Evolutionary conservation across 805 yeast species (phyloP), one percentile per base, ranked within the genome.

Genomic region (Wickerhamiella shivajii): DNA sequence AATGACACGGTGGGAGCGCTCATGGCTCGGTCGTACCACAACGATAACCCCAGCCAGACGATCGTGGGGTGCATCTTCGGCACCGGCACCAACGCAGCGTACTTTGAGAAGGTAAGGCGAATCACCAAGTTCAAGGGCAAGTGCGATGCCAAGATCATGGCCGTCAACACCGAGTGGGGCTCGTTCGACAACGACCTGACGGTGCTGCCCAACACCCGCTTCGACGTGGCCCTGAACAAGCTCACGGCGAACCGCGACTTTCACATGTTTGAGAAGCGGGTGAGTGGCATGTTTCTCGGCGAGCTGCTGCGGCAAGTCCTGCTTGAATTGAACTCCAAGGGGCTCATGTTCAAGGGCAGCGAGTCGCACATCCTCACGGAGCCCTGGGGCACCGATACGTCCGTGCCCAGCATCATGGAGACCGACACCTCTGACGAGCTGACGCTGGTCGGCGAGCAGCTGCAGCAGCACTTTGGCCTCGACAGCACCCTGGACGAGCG

Each of bases 81-180:
- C 44, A 90, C 98, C 2, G 98, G 98, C 52, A 87, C 97, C 18
- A 87, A 87, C 56, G 96, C 96, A 41, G 94, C 95, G 11, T 87
- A 90, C 57, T 65, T 71, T 52, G 98, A 87, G 57, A 66, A 70
- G 37, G 54, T 84, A 33, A 74, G 69, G 26, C 68, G 74, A 36
- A 79, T 90, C 45, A 69, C 68, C 36, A 87, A 90, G 57, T 63
- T 85, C 41, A 69, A 72, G n/a, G 43, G 41, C 34, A 39, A 36
- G 26, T 32, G 38, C 10, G 55, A 56, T 29, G 56, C 49, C 17
- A 52, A 51, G 14, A 56, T 67, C 46, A 85, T 85, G 95, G 78
- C 83, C 42, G 68, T 85, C 47, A 85, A 85, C 60, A 85, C 95
- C 29, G 98, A 90, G 59, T 90, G 97, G 95, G 97, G 97, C 42